Percentiles rank a stretch among this genome's conserved stretches.
phyloP scores from a whole-genome alignment of 75 land plant species.

The Picea sitchensis region DNA sequence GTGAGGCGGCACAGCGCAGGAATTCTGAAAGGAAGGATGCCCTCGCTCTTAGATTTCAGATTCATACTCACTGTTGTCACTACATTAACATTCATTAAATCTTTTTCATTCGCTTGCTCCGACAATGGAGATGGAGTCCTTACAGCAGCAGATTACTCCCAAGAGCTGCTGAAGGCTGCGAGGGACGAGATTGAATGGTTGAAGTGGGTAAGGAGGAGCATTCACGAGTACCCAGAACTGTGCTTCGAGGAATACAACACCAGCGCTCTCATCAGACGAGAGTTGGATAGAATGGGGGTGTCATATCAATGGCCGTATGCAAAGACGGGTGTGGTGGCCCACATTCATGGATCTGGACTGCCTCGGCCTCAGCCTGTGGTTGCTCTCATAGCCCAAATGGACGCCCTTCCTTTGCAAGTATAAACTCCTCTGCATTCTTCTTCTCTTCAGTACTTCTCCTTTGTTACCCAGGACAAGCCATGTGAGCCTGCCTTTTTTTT shows the following conservation, averaged over 20 bases:
- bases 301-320: constrained; percentile 26
- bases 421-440: too few species aligned
- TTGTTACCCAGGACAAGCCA: too few species aligned
- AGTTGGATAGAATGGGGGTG: constrained; percentile 27
- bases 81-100: too few species aligned
- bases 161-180: not conserved
- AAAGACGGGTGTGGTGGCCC: constrained; percentile 30
- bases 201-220: constrained; percentile 13
- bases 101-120: too few species aligned
- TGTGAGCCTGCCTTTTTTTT: too few species aligned
- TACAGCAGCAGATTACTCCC: not conserved
- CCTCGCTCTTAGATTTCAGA: too few species aligned
- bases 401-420: constrained; percentile 40
- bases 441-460: too few species aligned
- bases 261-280: constrained; percentile 20
- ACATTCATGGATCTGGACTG: constrained; percentile 19
- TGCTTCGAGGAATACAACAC: constrained; percentile 28
- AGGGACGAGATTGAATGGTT: constrained; percentile 14
- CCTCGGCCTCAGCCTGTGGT: constrained; percentile 18
- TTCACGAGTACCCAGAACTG: constrained; percentile 33
- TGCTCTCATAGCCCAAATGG: constrained; percentile 41
- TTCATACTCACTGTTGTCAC: too few species aligned
- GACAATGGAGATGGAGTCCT: not conserved
- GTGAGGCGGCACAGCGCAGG: too few species aligned
- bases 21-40: too few species aligned